These are phyloP conservation scores for Solanum hybrid DNA, from an alignment of 305 asterid genomes.

Conservation along the genomic window DNA sequence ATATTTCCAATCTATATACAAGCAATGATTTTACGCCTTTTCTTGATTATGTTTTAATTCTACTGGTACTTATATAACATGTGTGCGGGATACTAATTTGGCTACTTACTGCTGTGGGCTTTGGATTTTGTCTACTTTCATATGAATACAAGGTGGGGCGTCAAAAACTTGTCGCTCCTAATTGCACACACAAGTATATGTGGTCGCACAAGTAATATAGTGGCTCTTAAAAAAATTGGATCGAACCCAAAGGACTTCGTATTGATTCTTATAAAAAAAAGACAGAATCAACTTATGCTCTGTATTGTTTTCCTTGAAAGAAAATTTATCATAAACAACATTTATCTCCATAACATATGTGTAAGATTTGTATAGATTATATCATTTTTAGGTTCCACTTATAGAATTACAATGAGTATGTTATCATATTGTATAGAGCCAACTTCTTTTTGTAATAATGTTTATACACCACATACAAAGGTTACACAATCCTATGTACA, in stretches of 20 bases:
- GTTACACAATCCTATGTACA: not conserved
- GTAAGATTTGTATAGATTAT: not conserved
- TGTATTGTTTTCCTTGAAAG: no score
- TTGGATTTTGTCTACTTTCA: not conserved
- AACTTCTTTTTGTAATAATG: not conserved
- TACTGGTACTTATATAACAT: not conserved
- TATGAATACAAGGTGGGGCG: not conserved
- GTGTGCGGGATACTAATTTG: not conserved
- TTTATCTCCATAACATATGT: not conserved
- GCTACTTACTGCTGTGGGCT: not conserved
- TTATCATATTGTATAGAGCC: not conserved
- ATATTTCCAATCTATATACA: not conserved
- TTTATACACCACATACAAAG: not conserved
- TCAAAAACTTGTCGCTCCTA: no score
- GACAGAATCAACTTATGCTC: not conserved
- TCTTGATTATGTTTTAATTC: not conserved
- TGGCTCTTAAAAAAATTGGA: no score
- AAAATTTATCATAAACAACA: no score
- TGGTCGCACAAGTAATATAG: no score
- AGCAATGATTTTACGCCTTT: not conserved
- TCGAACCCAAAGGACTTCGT: no score
- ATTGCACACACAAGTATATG: no score
- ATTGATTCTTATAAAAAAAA: no score
- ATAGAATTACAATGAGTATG: not conserved
- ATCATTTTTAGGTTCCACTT: not conserved